phyloP scores from a whole-genome alignment of 2,329 filamentous ascomycete genomes.

The Scortechinia acanthostroma region DNA sequence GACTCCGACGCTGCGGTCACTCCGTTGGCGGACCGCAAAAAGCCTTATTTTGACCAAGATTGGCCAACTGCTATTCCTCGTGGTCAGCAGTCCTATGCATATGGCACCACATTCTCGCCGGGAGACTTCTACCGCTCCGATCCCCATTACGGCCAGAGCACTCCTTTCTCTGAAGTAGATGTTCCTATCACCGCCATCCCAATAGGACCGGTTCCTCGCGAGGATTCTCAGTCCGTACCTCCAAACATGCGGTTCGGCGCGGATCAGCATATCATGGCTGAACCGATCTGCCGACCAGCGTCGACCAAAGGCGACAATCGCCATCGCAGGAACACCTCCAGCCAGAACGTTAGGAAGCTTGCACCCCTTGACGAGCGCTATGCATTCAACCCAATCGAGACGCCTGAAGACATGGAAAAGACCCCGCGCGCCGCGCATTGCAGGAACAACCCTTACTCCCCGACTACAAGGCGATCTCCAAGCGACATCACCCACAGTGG shows the following conservation, averaged over 20 bases:
- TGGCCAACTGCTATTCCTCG: neutral
- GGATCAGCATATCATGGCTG: neutral
- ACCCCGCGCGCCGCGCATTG: neutral
- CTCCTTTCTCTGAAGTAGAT: slow-evolving; percentile 1
- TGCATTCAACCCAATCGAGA: neutral
- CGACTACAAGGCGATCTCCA: neutral
- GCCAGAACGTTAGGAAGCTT: neutral
- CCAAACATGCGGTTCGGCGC: neutral
- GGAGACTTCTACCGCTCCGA: neutral
- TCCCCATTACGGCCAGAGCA: neutral
- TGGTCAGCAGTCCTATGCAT: neutral
- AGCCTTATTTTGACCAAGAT: neutral
- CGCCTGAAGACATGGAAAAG: neutral
- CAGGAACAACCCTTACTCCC: neutral
- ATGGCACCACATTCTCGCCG: neutral
- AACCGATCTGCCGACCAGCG: neutral
- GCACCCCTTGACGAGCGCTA: neutral
- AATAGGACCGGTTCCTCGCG: neutral
- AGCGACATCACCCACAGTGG: neutral
- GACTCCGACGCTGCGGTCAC: neutral
- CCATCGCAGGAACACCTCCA: neutral
- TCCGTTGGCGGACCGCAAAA: neutral
- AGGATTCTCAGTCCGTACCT: neutral
- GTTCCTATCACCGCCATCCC: neutral
- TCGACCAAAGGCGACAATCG: neutral